Evolutionary conservation across 345 rosid species (phyloP).

Genomic region (Hibiscus trionum): DNA sequence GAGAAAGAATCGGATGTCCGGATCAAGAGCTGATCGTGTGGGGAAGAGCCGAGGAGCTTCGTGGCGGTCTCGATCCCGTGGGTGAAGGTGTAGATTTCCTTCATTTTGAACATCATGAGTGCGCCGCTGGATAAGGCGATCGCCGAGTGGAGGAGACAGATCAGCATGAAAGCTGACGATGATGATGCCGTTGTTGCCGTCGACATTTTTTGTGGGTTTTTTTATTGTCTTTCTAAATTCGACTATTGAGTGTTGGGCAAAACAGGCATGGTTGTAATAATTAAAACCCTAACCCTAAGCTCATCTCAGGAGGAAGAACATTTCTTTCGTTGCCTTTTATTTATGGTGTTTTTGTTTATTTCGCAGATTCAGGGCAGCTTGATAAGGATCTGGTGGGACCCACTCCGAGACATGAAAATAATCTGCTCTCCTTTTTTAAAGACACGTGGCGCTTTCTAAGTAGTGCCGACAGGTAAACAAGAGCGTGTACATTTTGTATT

Average conservation of each 20-base stretch:
- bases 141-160: conserved; percentile 57
- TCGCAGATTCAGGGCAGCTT: not conserved
- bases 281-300: conserved; percentile 4
- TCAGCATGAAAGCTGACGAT: conserved; percentile 39
- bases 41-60: conserved; percentile 52
- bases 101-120: conserved; percentile 61
- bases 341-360: not conserved
- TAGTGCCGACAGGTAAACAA: conserved; percentile 6
- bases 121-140: conserved; percentile 53
- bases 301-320: not conserved
- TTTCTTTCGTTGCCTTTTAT: not conserved
- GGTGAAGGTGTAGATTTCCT: conserved; percentile 45
- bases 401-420: not conserved
- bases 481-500: not conserved
- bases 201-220: conserved; percentile 17
- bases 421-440: not conserved
- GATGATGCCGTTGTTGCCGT: conserved; percentile 24
- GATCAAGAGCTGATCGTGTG: conserved; percentile 65
- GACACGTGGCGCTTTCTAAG: conserved; percentile 11
- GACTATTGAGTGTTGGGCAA: not conserved
- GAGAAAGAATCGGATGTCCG: conserved; percentile 69
- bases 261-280: conserved; percentile 10
- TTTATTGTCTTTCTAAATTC: not conserved
- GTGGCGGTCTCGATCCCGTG: conserved; percentile 51
- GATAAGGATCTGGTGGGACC: conserved; percentile 20